A percentile compares a stretch with the other conserved stretches of the same genome.
phyloP scores from a whole-genome alignment of 2,329 filamentous ascomycete species.

The Elsinoe fawcettii region DNA sequence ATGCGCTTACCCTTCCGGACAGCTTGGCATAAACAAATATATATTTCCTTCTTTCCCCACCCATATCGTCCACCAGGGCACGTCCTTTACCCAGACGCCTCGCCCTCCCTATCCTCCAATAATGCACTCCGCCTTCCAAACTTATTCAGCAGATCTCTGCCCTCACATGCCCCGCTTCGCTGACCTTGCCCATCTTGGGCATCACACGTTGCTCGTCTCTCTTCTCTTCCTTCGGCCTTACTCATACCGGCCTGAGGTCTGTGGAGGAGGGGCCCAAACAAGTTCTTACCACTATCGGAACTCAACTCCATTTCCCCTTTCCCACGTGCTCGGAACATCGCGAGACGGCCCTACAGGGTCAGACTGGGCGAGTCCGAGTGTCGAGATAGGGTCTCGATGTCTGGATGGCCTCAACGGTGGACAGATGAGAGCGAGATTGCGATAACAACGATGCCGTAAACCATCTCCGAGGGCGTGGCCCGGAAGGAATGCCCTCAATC shows the following conservation, averaged over 20 bases:
- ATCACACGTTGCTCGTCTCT: slow-evolving; percentile 2
- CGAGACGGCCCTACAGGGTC: slow-evolving; percentile 6
- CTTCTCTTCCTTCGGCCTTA: background rate
- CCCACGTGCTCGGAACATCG: slow-evolving; percentile 11
- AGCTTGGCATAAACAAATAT: slow-evolving; percentile 15
- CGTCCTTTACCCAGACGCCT: background rate
- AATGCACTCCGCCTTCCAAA: slow-evolving; percentile 8
- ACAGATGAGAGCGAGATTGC: slow-evolving; percentile 11
- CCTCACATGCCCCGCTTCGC: background rate
- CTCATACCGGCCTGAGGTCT: background rate
- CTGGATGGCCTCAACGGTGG: background rate
- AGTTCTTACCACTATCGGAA: slow-evolving; percentile 9
- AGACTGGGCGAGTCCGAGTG: background rate
- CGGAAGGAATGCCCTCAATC: background rate
- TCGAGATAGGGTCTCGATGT: background rate
- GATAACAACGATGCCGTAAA: background rate
- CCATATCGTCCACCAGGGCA: background rate
- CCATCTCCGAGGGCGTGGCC: background rate
- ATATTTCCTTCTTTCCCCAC: slow-evolving; percentile 14
- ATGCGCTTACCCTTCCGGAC: slow-evolving; percentile 6
- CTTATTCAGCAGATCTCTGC: background rate
- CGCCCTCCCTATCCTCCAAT: slow-evolving; percentile 13
- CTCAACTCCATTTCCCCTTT: background rate
- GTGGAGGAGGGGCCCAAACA: slow-evolving; percentile 5
- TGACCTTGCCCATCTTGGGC: slow-evolving; percentile 4